Base-by-base conservation (phyloP, 2,329 filamentous ascomycete species). In the Podosphaera xanthii region DNA sequence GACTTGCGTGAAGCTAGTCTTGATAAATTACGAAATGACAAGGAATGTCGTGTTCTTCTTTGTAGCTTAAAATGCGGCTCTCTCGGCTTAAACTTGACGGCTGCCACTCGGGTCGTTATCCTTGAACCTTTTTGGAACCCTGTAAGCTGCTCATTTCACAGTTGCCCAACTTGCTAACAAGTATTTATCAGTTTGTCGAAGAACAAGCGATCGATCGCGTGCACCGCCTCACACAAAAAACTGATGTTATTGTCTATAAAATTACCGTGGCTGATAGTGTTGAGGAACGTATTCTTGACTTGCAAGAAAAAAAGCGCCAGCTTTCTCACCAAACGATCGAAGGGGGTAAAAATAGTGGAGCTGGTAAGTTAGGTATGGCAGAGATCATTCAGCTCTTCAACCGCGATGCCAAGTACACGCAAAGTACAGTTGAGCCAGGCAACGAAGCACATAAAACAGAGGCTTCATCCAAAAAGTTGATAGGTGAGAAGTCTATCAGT, bases 41-140 rank as follows among this genome's bases (percentile, higher is more conserved):
- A 79, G 58, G 76, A 76, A 38, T 92, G 86, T 12, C 80, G 92
- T 4, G 82, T 98, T 3, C 74, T 98, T 54, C 82, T 98, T 14
- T 98, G 92, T 72, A 94, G 87, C 72, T 77, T 98, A 63, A 92
- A 94, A 67, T 97, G 92, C 67, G 92, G 92, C 63, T 90, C 87
- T 57, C 72, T 98, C 53, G 92, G 92, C 2, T 80, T 98, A 35
- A 98, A 98, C 70, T 75, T 98, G 58, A 98, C 92, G 5, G 92
- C 90, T 0, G 92, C 92, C 8, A 92, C 86, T 62, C 80, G 92
- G 22, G 92, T 98, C 2, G 83, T 98, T 58, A 94, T 98, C 65
- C 76, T 98, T 50, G 92, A 98, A 71, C 92, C 92, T 0, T 98
- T 98, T 72, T 98, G 92, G 92, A 98, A 98, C 70, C 92, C 89